Conservation (phyloP, 306 rosid species). For the Acmispon strigosus region DNA sequence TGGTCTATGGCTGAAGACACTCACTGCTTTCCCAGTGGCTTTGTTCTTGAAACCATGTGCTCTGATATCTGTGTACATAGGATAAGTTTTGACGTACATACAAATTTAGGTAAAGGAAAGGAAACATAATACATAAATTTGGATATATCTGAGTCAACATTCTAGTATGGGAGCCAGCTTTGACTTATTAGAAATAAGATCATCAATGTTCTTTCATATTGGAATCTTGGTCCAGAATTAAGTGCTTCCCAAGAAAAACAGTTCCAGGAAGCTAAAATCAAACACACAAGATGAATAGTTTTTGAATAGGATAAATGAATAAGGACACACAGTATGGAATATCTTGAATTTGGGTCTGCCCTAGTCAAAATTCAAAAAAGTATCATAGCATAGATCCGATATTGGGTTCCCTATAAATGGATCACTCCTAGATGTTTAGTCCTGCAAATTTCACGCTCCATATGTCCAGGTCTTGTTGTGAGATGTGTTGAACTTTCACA, state of each 20-base stretch:
- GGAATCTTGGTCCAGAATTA: neutral
- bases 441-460: too few species aligned
- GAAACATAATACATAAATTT: neutral
- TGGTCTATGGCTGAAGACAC: neutral
- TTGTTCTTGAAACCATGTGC: slow-evolving; percentile 67
- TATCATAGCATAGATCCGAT: too few species aligned
- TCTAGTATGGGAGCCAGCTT: neutral
- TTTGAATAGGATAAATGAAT: too few species aligned
- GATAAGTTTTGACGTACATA: neutral
- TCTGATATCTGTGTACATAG: slow-evolving; percentile 49
- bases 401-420: too few species aligned
- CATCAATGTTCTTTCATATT: neutral
- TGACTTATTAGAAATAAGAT: too few species aligned
- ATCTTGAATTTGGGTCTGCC: too few species aligned
- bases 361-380: too few species aligned
- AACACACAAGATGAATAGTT: neutral
- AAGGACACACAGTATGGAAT: neutral
- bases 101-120: neutral
- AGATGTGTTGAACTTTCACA: too few species aligned
- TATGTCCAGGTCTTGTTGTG: too few species aligned
- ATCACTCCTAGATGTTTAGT: too few species aligned
- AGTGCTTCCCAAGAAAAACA: neutral
- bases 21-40: slow-evolving; percentile 28
- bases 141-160: neutral
- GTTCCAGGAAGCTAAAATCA: neutral